phyloP scores from a whole-genome alignment of 140 eudicot genomes.

The Oenanthe javanica region DNA sequence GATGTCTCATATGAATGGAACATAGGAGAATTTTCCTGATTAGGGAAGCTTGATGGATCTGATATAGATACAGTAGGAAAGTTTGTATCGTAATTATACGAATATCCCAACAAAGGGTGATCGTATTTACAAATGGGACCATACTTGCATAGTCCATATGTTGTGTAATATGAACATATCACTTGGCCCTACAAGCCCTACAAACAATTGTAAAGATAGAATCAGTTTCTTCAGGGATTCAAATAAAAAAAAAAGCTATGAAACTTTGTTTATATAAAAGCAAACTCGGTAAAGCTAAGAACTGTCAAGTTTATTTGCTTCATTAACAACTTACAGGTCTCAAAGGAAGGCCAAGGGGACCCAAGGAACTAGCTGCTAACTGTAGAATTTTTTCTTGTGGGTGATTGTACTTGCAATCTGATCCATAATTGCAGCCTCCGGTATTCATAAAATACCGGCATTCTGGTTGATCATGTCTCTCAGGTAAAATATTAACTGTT shows the following conservation, averaged over 20 bases:
- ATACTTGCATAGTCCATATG: constrained; percentile 68
- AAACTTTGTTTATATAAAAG: not conserved
- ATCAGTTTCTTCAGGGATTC: not conserved
- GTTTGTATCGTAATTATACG: constrained; percentile 34
- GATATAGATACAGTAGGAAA: constrained; percentile 31
- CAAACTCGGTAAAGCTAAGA: not conserved
- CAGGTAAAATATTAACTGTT: constrained; percentile 51
- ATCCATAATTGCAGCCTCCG: constrained; percentile 83
- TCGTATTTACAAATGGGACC: constrained; percentile 82
- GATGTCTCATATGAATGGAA: constrained; percentile 38
- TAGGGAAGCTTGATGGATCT: constrained; percentile 30
- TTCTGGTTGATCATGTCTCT: constrained; percentile 83
- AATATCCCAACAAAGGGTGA: constrained; percentile 66
- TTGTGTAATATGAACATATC: constrained; percentile 53
- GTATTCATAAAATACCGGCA: constrained; percentile 73
- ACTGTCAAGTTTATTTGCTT: not conserved
- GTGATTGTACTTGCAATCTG: constrained; percentile 85
- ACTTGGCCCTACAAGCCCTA: constrained; percentile 91
- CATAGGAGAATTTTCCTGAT: constrained; percentile 21
- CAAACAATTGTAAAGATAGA: constrained; percentile 21
- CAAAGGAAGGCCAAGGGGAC: constrained; percentile 83
- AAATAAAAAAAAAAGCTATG: not conserved
- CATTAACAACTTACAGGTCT: constrained; percentile 66
- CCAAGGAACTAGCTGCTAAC: constrained; percentile 36
- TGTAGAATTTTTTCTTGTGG: constrained; percentile 59